Evolutionary conservation across 2,329 filamentous ascomycete species (phyloP).

Genomic region (Fusarium euwallaceae): DNA sequence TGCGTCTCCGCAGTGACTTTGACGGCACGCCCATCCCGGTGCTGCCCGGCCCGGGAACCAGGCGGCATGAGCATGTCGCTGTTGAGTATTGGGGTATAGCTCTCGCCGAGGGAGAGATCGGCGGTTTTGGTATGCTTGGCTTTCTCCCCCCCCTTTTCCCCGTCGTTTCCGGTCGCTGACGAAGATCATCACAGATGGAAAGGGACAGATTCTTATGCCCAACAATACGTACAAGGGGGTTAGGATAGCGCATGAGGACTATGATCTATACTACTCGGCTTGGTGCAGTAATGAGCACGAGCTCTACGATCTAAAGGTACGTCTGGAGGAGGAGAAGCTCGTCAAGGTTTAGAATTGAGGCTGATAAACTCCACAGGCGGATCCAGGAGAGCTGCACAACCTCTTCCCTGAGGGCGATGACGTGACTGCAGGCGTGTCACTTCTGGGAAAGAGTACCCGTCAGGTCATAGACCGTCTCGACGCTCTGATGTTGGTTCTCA

Average conservation of each 20-base stretch:
- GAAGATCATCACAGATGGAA: constrained; percentile 27
- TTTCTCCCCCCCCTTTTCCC: background rate
- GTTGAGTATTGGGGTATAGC: constrained; percentile 69
- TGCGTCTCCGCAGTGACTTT: constrained; percentile 62
- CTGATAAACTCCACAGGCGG: constrained; percentile 54
- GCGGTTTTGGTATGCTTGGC: constrained; percentile 41
- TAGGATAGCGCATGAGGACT: constrained; percentile 65
- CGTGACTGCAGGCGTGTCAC: background rate
- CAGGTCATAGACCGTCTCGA: constrained; percentile 67
- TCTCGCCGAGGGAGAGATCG: constrained; percentile 52
- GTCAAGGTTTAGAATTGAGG: background rate
- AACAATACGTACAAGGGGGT: constrained; percentile 74
- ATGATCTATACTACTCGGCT: constrained; percentile 74
- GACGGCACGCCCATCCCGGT: constrained; percentile 68
- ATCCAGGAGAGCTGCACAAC: constrained; percentile 66
- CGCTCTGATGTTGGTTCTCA: constrained; percentile 70
- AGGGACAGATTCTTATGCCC: constrained; percentile 23
- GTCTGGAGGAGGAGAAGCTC: background rate
- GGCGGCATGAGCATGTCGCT: constrained; percentile 66
- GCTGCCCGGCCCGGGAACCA: constrained; percentile 39
- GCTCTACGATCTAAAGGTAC: constrained; percentile 70
- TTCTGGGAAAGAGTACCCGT: constrained; percentile 44
- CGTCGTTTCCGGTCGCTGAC: constrained; percentile 10
- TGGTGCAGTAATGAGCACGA: constrained; percentile 79
- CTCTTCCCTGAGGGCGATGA: constrained; percentile 39